Conservation (phyloP, 78 protist genomes). For the Bodo saltans region DNA sequence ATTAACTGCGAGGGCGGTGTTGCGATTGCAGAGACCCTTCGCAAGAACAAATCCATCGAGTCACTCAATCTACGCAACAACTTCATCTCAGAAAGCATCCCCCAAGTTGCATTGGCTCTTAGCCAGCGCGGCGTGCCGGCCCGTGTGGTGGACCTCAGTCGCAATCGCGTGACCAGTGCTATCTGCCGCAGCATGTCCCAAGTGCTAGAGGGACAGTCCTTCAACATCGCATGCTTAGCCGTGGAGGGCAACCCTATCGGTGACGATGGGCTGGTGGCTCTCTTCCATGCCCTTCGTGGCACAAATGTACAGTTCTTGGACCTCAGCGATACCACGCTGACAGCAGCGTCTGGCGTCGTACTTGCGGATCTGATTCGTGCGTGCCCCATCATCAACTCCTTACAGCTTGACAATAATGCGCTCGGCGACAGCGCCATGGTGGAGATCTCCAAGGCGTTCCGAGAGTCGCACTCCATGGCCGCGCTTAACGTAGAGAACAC, state of each 20-base stretch:
- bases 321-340: background rate
- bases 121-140: background rate
- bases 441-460: background rate
- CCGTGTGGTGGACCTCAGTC: background rate
- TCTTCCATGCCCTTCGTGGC: background rate
- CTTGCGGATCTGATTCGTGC: background rate
- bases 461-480: background rate
- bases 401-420: background rate
- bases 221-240: background rate
- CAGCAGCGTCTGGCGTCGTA: background rate
- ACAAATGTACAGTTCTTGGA: background rate
- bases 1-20: conserved; percentile 10
- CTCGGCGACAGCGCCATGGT: background rate
- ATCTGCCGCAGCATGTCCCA: background rate
- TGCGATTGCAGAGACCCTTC: background rate
- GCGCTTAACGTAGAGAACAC: background rate
- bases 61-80: background rate
- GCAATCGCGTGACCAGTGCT: background rate
- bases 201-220: background rate
- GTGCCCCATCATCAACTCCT: background rate
- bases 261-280: background rate
- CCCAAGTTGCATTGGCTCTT: background rate
- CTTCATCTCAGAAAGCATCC: background rate
- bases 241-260: background rate
- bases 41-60: background rate